These are phyloP conservation scores for Tuber melanosporum DNA, from an alignment of 495 filamentous ascomycete genomes.

Conservation along the genomic window DNA sequence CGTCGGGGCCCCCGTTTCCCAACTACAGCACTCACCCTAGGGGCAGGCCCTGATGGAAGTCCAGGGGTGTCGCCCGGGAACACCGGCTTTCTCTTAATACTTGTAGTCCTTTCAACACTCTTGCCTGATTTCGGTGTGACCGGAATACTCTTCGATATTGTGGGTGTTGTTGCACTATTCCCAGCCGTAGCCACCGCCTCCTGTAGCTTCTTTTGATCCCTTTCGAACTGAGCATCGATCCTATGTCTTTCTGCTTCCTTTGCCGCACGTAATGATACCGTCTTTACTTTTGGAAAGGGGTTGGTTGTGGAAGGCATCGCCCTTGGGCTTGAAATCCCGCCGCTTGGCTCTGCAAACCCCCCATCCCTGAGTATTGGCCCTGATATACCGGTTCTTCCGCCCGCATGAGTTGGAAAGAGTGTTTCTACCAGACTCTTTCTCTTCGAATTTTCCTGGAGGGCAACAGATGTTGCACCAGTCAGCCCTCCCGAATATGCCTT, in stretches of 20 bases:
- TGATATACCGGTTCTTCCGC: constrained; percentile 29
- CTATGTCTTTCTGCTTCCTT: constrained; percentile 29
- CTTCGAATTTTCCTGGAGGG: constrained; percentile 2
- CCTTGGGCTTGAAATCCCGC: constrained; percentile 1
- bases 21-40: constrained; percentile 21
- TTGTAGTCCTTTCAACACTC: constrained; percentile 11
- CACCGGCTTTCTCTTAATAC: constrained; percentile 30
- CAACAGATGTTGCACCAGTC: not conserved
- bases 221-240: constrained; percentile 31
- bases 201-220: constrained; percentile 25
- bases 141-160: not conserved
- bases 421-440: constrained; percentile 26
- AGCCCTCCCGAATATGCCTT: constrained; percentile 6
- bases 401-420: constrained; percentile 18
- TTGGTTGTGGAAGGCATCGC: constrained; percentile 7
- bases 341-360: constrained; percentile 3
- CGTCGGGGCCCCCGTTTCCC: constrained; percentile 7
- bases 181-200: constrained; percentile 2
- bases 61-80: constrained; percentile 3
- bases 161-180: not conserved
- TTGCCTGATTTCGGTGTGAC: constrained; percentile 3
- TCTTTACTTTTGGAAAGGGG: constrained; percentile 24
- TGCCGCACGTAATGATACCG: constrained; percentile 28
- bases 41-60: constrained; percentile 24
- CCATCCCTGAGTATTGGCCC: constrained; percentile 24